phyloP scores from a whole-genome alignment of 306 rosid genomes.

The Trifolium pratense region DNA sequence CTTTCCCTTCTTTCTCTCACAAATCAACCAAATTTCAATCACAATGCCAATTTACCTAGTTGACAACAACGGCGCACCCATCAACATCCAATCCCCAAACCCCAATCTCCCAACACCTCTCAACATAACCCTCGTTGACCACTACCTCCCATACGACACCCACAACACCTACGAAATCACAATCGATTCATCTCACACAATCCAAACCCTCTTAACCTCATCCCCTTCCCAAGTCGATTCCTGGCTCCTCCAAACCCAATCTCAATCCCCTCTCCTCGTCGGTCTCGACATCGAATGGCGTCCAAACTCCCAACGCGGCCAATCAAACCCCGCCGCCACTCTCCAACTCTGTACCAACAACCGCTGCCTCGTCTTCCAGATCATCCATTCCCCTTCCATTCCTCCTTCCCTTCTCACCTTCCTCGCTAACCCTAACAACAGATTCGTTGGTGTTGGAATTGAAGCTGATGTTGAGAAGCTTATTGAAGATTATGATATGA shows the following conservation, averaged over 20 bases:
- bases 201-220: constrained; percentile 36
- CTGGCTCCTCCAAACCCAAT: constrained; percentile 37
- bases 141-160: constrained; percentile 25
- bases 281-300: constrained; percentile 51
- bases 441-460: constrained; percentile 41
- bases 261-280: neutral
- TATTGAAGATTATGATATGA: neutral
- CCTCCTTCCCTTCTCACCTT: constrained; percentile 10
- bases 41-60: neutral
- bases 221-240: constrained; percentile 31
- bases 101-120: neutral
- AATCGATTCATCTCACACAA: constrained; percentile 8
- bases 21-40: neutral
- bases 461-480: constrained; percentile 34
- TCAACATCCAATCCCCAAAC: neutral
- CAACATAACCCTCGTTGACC: neutral
- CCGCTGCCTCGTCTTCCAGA: constrained; percentile 44
- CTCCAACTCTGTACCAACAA: constrained; percentile 37
- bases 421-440: neutral
- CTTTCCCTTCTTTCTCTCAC: neutral
- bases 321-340: constrained; percentile 12
- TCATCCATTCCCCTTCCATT: constrained; percentile 9
- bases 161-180: constrained; percentile 34
- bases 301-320: constrained; percentile 27
- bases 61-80: neutral